Conservation (phyloP, 257 asterid genomes). For the Solanum dulcamara region DNA sequence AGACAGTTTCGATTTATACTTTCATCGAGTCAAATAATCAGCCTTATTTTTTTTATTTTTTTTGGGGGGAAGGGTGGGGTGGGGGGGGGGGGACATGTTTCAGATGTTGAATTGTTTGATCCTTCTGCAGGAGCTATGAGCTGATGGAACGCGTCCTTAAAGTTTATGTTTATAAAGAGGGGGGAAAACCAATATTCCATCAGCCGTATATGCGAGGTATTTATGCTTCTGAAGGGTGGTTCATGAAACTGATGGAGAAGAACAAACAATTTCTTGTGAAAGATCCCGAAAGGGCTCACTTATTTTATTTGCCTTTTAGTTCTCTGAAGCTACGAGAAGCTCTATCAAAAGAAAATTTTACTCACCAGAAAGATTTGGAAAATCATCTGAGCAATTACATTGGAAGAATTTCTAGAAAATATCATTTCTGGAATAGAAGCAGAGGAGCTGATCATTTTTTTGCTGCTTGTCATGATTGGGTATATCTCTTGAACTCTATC, state of each 20-base stretch:
- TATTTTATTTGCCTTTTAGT: conserved; percentile 53
- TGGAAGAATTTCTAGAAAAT: conserved; percentile 21
- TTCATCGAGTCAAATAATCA: neutral
- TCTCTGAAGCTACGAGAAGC: conserved; percentile 24
- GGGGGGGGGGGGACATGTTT: neutral
- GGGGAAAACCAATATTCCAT: conserved; percentile 53
- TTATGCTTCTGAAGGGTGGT: conserved; percentile 72
- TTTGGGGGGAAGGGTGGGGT: no score
- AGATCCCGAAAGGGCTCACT: conserved; percentile 45
- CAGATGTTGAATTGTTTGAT: neutral
- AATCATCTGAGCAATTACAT: conserved; percentile 28
- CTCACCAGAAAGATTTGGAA: conserved; percentile 16
- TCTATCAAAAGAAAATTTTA: conserved; percentile 9
- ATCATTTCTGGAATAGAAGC: conserved; percentile 50
- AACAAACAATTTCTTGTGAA: conserved; percentile 34
- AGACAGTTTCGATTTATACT: neutral
- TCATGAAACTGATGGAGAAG: conserved; percentile 46
- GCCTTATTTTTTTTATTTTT: no score
- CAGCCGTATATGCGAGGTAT: conserved; percentile 36
- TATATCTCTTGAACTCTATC: conserved; percentile 14
- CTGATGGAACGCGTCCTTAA: conserved; percentile 43
- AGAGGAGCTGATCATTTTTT: conserved; percentile 48
- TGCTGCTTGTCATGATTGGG: conserved; percentile 73
- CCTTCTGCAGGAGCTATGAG: conserved; percentile 47
- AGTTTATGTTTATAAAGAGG: conserved; percentile 49